These are phyloP conservation scores for Arctium minus DNA, from an alignment of 129 eudicot genomes.

Conservation along the genomic window DNA sequence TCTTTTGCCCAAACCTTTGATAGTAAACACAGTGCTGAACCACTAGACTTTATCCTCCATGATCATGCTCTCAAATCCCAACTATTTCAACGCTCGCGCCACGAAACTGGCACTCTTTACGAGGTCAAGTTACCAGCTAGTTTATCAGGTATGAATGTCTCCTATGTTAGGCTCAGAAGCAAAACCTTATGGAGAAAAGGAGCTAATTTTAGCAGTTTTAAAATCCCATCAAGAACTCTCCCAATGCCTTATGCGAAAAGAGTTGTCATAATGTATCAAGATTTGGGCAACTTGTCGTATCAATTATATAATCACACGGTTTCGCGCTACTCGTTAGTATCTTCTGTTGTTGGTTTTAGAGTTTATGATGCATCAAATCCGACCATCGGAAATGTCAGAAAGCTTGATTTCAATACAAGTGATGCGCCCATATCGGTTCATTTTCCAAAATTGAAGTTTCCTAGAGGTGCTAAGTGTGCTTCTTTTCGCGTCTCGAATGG, in stretches of 20 bases:
- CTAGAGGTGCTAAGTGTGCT: slow-evolving; percentile 41
- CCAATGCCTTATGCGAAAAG: slow-evolving; percentile 61
- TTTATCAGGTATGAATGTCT: slow-evolving; percentile 51
- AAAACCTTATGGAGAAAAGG: slow-evolving; percentile 58
- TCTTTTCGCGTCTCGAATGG: slow-evolving; percentile 33
- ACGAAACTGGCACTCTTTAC: slow-evolving; percentile 55
- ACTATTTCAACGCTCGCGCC: slow-evolving; percentile 30
- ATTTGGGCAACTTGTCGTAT: slow-evolving; percentile 66
- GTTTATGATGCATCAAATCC: slow-evolving; percentile 59
- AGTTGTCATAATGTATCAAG: slow-evolving; percentile 44
- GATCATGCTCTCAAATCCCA: slow-evolving; percentile 33
- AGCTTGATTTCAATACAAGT: slow-evolving; percentile 45
- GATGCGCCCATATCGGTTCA: slow-evolving; percentile 39
- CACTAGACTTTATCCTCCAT: slow-evolving; percentile 36
- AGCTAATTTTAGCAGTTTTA: slow-evolving; percentile 52
- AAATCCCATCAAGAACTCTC: slow-evolving; percentile 57
- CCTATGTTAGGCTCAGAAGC: slow-evolving; percentile 53
- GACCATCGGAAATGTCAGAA: slow-evolving; percentile 12
- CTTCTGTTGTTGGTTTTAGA: slow-evolving; percentile 53
- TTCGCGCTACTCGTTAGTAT: slow-evolving; percentile 39
- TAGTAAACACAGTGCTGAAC: slow-evolving; percentile 3
- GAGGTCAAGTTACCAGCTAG: slow-evolving; percentile 40
- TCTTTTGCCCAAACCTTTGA: slow-evolving; percentile 12
- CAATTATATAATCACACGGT: slow-evolving; percentile 31
- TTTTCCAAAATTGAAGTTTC: slow-evolving; percentile 24